Base-by-base conservation (phyloP, 805 yeast genomes). In the Hanseniaspora jakobsenii region DNA sequence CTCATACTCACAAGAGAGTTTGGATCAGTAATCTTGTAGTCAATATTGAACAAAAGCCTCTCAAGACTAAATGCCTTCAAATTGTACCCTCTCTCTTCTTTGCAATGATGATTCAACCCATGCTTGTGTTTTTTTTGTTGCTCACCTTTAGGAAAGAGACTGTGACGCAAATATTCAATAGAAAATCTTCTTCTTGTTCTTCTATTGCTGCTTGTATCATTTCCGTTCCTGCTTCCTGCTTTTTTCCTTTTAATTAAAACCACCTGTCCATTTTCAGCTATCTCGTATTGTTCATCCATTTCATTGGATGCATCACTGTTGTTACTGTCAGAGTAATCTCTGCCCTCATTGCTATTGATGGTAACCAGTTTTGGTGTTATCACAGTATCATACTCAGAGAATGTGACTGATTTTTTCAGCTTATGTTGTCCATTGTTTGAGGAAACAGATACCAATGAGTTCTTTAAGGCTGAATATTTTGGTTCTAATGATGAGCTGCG, bases 1-100 rank as follows among this genome's bases (percentile, higher is more conserved):
- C 57, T 53, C 10, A 61, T 59, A 34, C 54, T 58, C 1, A 61
- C 63, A n/a, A 42, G 29, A 12, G 46, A 42, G 17, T 42, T 42
- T 19, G 63, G 64, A n/a, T 42, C 46, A 1, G 46, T 42, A 3
- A 42, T 28, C 26, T 34, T 30, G 21, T 42, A 35, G 12, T 42
- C 46, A 13, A 42, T 21, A 17, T 29, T 42, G 19, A 42, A 42
- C 3, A 42, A 35, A 2, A 27, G 22, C 22, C 24, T 42, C 18
- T 42, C 29, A 1, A 42, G 14, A 9, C 16, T 42, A 9, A 42
- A 42, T 9, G 37, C 12, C 22, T 14, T n/a, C 8, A 9, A 18
- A 14, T 28, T 42, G 7, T 16, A 19, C 4, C 21, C 18, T 4
- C 13, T 31, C 16, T 34, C 34, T 16, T n/a, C 26, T 26, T 26